phyloP scores from a whole-genome alignment of 2,329 filamentous ascomycete species.

The Calonectria fujianensis region DNA sequence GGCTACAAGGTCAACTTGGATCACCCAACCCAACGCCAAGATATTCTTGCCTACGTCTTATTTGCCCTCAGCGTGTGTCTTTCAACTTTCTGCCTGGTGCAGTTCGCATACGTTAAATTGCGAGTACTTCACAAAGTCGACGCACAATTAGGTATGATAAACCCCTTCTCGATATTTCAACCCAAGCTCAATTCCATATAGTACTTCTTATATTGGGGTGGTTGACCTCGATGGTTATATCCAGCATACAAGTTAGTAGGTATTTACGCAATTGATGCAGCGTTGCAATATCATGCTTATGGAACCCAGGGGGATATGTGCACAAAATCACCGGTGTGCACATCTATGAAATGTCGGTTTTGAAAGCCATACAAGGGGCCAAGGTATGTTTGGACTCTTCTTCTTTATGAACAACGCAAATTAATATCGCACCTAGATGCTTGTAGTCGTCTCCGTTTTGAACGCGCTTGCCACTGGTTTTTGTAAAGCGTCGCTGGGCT shows the following conservation, averaged over 20 bases:
- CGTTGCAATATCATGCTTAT: neutral
- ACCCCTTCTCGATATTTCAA: neutral
- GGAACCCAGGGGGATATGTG: conserved; percentile 33
- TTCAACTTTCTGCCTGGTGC: conserved; percentile 45
- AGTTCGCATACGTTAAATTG: conserved; percentile 52
- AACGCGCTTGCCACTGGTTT: conserved; percentile 47
- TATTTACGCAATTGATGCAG: neutral
- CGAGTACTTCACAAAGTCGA: conserved; percentile 29
- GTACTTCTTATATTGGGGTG: conserved; percentile 18
- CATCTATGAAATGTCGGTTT: conserved; percentile 44
- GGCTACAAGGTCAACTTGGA: conserved; percentile 58
- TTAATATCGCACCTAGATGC: conserved; percentile 48
- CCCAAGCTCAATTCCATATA: neutral
- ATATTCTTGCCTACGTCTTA: conserved; percentile 48
- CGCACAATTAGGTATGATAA: conserved; percentile 34
- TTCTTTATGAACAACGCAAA: conserved; percentile 28
- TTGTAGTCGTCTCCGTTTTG: conserved; percentile 56
- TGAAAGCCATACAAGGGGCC: conserved; percentile 30
- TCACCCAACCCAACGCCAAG: conserved; percentile 48
- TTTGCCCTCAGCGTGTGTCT: conserved; percentile 49
- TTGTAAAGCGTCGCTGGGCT: conserved; percentile 2
- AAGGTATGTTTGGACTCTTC: neutral
- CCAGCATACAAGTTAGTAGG: conserved; percentile 26
- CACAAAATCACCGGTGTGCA: conserved; percentile 42
- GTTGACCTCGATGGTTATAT: neutral